phyloP scores from a whole-genome alignment of 1,284 basidiomycete species.

The Naganishia albida region DNA sequence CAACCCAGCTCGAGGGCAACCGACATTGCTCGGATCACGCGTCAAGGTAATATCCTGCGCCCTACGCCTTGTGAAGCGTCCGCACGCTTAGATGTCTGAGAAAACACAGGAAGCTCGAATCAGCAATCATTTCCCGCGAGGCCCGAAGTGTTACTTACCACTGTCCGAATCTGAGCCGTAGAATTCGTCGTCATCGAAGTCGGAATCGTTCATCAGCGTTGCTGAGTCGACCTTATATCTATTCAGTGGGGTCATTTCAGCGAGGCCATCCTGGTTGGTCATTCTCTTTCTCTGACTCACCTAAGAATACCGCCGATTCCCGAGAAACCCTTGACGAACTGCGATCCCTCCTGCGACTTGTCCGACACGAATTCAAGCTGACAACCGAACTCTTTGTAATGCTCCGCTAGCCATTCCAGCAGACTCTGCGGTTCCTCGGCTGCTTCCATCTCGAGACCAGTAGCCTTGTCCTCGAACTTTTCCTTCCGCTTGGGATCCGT shows the following conservation, averaged over 20 bases:
- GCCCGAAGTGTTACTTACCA: conserved; percentile 20
- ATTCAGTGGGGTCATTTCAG: neutral
- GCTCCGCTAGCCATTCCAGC: conserved; percentile 97
- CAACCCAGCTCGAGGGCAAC: conserved; percentile 15
- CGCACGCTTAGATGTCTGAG: conserved; percentile 7
- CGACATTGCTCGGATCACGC: conserved; percentile 21
- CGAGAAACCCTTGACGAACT: conserved; percentile 98
- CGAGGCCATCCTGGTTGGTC: neutral
- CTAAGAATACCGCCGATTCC: conserved; percentile 93
- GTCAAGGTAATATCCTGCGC: neutral
- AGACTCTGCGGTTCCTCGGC: conserved; percentile 73
- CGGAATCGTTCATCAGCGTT: conserved; percentile 70
- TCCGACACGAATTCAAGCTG: conserved; percentile 72
- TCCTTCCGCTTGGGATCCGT: conserved; percentile 72
- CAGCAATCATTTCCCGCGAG: neutral
- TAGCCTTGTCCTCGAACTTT: conserved; percentile 93
- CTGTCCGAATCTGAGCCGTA: conserved; percentile 52
- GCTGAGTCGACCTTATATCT: conserved; percentile 90
- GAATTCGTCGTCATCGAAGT: conserved; percentile 57
- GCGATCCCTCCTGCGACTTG: conserved; percentile 91
- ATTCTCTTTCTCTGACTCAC: conserved; percentile 34
- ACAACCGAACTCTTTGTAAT: conserved; percentile 96
- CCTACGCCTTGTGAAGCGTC: neutral
- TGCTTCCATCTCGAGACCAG: conserved; percentile 94
- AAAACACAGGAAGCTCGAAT: neutral